A percentile compares a stretch with the other conserved stretches of the same genome.
Conservation (phyloP, 305 asterid genomes). For the Striga hermonthica region DNA sequence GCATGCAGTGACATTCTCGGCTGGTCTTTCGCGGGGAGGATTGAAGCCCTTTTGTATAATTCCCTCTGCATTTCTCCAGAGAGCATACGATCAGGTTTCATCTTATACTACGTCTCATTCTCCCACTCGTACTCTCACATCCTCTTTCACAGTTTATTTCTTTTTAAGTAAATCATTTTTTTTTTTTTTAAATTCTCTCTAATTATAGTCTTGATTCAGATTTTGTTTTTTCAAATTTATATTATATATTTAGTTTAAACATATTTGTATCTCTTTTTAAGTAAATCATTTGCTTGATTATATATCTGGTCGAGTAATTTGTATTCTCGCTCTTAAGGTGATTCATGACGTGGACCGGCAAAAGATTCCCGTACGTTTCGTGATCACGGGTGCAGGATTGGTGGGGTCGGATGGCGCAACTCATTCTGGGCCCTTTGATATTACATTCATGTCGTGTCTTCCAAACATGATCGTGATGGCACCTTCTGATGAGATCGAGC, state of each 20-base stretch:
- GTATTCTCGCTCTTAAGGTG: constrained; percentile 41
- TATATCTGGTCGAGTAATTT: too few species aligned
- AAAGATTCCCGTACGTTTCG: constrained; percentile 85
- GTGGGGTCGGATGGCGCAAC: constrained; percentile 84
- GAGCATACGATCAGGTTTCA: constrained; percentile 86
- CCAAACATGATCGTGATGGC: constrained; percentile 99
- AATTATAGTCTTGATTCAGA: too few species aligned
- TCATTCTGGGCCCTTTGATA: constrained; percentile 81
- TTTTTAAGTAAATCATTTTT: too few species aligned
- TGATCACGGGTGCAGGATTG: constrained; percentile 73
- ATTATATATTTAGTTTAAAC: too few species aligned
- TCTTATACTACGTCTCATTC: neutral
- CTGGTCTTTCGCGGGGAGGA: constrained; percentile 84
- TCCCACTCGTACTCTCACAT: too few species aligned
- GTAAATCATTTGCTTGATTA: too few species aligned
- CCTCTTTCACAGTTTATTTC: too few species aligned
- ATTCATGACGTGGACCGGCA: constrained; percentile 92
- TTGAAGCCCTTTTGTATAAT: constrained; percentile 89
- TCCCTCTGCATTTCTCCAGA: constrained; percentile 82
- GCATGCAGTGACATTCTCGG: constrained; percentile 91
- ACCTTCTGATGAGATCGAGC: constrained; percentile 87
- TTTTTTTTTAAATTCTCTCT: too few species aligned
- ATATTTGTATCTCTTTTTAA: too few species aligned
- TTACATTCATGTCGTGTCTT: constrained; percentile 88
- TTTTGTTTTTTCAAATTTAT: too few species aligned